Conservation (phyloP, 139 green algal species). For the Tetraselmis chui region DNA sequence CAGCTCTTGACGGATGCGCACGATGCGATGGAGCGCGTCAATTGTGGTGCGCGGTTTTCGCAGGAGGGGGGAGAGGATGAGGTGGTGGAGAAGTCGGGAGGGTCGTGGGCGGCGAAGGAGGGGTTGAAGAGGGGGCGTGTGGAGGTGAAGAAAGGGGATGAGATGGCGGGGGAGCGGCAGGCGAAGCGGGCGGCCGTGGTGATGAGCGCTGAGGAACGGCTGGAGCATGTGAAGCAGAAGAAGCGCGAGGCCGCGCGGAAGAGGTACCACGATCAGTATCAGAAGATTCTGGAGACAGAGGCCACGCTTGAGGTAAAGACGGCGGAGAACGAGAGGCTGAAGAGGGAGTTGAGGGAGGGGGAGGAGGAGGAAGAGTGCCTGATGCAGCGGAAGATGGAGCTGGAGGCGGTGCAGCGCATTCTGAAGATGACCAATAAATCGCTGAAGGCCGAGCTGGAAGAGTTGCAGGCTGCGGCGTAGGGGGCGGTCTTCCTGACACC, state of each 20-base stretch:
- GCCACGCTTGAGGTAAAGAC: neutral
- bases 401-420: neutral
- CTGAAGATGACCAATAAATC: neutral
- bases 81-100: neutral
- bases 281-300: neutral
- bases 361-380: neutral
- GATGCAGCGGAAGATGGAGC: neutral
- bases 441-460: neutral
- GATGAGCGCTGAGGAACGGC: no score
- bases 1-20: neutral
- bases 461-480: neutral
- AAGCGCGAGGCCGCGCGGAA: neutral
- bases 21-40: neutral
- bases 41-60: no score
- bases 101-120: neutral
- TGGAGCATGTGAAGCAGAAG: no score
- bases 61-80: neutral
- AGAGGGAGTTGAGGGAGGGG: neutral
- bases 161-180: no score
- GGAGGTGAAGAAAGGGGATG: no score
- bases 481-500: no score
- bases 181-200: no score
- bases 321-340: neutral
- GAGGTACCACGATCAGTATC: neutral
- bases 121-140: no score